Evolutionary conservation across 148 eudicot genomes (phyloP), one percentile per base, ranked within the genome.

Genomic region (Rhododendron williamsianum): DNA sequence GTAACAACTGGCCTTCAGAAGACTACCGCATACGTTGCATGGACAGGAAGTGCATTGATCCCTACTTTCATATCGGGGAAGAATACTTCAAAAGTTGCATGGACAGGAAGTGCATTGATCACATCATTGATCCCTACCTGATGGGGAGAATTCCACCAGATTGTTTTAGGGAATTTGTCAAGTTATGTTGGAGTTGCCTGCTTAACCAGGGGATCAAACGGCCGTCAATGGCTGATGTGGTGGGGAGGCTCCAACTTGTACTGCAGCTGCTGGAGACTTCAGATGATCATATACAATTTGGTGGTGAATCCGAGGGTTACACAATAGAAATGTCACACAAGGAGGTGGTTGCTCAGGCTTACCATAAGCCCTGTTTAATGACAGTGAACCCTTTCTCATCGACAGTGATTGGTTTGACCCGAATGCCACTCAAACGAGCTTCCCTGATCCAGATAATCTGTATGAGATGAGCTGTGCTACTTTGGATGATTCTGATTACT

Each of bases 151-250:
- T 88, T 13, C 77, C 86, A 45, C 85, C 86, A 23, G 78, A 56
- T n/a, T 88, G 88, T 51, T 88, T 88, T 65, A 74, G 43, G 3
- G 9, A 52, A 67, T 86, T 30, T 72, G 65, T 86, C 35, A 69
- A 83, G 25, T 16, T 54, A 69, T 80, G 23, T 78, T 88, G 35
- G 15, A 12, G 58, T 27, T 88, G 90, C 4, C 2, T 86, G 23
- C 49, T 15, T 46, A 7, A 19, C 6, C 4, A 43, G 25, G 84
- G 60, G 11, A 35, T 2, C 18, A 71, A 80, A 49, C 30, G 86
- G 4, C 86, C 90, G 12, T 9, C 84, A 1, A 88, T 86, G 87
- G 86, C 30, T 6, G 84, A 83, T n/a, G 86, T 88, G 19, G 60
- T 88, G 36, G 35, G 49, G 8, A 63, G 58, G 27, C 87, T 88